Percentiles rank a stretch among this genome's conserved stretches.
phyloP scores from a whole-genome alignment of 208 protist species.

The Acanthamoeba polyphaga region DNA sequence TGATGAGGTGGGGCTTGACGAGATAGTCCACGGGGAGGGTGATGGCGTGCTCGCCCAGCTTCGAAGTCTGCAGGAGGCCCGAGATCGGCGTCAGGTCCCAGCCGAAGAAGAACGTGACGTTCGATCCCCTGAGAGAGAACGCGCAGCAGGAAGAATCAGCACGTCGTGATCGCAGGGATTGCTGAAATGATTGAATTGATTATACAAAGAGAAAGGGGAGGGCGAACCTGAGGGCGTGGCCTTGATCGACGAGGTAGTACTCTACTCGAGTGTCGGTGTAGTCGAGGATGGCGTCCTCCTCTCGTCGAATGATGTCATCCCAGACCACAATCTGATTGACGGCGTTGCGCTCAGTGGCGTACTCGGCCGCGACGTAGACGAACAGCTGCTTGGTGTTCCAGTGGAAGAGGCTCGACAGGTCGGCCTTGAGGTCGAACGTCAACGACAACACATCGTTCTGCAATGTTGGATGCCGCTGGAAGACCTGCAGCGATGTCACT shows the following conservation, averaged over 20 bases:
- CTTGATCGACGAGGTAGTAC: slow-evolving; percentile 55
- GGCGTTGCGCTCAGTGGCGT: background rate
- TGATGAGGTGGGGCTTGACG: slow-evolving; percentile 7
- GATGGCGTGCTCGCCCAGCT: slow-evolving; percentile 8
- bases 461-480: slow-evolving; percentile 35
- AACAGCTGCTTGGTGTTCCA: slow-evolving; percentile 70
- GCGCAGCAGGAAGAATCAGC: background rate
- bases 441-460: slow-evolving; percentile 15
- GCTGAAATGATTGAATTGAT: no score
- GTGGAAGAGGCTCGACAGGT: background rate
- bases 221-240: slow-evolving; percentile 5
- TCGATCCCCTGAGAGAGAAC: background rate
- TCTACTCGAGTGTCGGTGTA: background rate
- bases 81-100: slow-evolving; percentile 64
- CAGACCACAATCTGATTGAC: slow-evolving; percentile 55
- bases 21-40: slow-evolving; percentile 35
- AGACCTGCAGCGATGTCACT: slow-evolving; percentile 32
- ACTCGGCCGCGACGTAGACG: slow-evolving; percentile 41
- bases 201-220: no score
- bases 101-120: slow-evolving; percentile 36
- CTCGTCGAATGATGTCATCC: slow-evolving; percentile 21
- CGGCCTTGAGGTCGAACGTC: slow-evolving; percentile 29
- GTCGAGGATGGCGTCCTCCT: slow-evolving; percentile 3
- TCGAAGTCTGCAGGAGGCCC: background rate
- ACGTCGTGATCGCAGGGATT: no score